Evolutionary conservation across 805 yeast species (phyloP).

Genomic region (Candida succiphila): DNA sequence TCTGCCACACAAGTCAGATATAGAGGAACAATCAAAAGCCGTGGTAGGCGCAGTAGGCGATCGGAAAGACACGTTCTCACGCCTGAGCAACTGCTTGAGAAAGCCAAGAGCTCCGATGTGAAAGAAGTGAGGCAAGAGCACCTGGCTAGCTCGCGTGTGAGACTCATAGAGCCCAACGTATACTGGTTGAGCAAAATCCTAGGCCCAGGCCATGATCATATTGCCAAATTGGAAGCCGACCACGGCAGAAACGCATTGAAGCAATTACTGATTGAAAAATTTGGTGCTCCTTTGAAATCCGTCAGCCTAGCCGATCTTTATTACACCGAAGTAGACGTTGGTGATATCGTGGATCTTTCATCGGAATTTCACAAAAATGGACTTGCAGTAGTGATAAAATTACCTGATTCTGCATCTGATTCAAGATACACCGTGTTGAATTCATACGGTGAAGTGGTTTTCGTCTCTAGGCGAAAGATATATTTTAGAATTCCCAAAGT

Average conservation of each 20-base stretch:
- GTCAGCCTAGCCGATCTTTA: conserved; percentile 13
- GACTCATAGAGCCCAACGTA: conserved; percentile 21
- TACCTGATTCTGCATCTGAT: conserved; percentile 39
- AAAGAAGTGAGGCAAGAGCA: conserved; percentile 13
- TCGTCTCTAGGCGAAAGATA: conserved; percentile 34
- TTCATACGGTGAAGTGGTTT: conserved; percentile 46
- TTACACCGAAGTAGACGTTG: conserved; percentile 29
- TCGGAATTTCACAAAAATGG: conserved; percentile 30
- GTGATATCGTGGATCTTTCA: conserved; percentile 54
- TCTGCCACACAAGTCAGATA: too few species aligned
- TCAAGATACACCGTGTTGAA: conserved; percentile 48
- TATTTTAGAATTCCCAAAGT: conserved; percentile 45
- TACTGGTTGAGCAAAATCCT: conserved; percentile 14
- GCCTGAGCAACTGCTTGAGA: conserved; percentile 20
- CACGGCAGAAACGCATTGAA: neutral
- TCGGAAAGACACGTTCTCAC: conserved; percentile 19
- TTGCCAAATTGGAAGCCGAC: neutral
- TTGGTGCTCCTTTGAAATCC: conserved; percentile 7
- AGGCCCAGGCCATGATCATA: neutral
- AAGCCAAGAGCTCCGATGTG: conserved; percentile 18
- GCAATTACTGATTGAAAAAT: neutral
- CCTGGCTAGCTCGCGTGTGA: conserved; percentile 9
- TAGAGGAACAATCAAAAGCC: neutral
- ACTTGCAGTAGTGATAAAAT: conserved; percentile 42
- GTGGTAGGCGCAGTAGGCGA: too few species aligned